phyloP scores from a whole-genome alignment of 352 stramenopile genomes.

The Globisporangium alternatum region DNA sequence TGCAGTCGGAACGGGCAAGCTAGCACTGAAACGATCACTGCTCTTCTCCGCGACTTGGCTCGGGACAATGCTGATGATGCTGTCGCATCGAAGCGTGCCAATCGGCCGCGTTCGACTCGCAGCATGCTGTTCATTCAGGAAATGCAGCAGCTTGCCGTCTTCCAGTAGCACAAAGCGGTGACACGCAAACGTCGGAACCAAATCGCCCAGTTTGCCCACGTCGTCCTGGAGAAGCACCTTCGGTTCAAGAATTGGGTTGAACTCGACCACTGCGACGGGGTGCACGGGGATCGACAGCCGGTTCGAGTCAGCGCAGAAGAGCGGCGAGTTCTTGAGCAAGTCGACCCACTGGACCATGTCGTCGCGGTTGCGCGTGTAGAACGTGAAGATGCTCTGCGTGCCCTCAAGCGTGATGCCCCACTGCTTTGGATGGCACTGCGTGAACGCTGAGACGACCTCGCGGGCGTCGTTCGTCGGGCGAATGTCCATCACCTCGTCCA shows the following conservation, averaged over 20 bases:
- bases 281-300: slow-evolving; percentile 81
- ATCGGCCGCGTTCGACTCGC: slow-evolving; percentile 66
- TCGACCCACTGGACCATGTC: slow-evolving; percentile 87
- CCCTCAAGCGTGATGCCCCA: slow-evolving; percentile 84
- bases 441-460: slow-evolving; percentile 72
- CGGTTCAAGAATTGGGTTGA: slow-evolving; percentile 62
- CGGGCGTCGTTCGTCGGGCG: slow-evolving; percentile 78
- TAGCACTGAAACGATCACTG: slow-evolving; percentile 46
- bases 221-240: slow-evolving; percentile 68
- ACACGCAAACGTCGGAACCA: slow-evolving; percentile 60
- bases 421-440: slow-evolving; percentile 83
- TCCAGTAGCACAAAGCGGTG: slow-evolving; percentile 76
- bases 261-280: slow-evolving; percentile 72
- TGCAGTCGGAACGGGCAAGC: slow-evolving; percentile 25
- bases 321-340: slow-evolving; percentile 82
- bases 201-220: slow-evolving; percentile 74
- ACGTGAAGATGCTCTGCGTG: slow-evolving; percentile 81
- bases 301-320: slow-evolving; percentile 55
- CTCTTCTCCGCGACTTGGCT: slow-evolving; percentile 55
- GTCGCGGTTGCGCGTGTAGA: slow-evolving; percentile 72
- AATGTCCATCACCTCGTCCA: slow-evolving; percentile 85
- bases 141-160: slow-evolving; percentile 83
- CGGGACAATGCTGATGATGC: slow-evolving; percentile 75
- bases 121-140: slow-evolving; percentile 50
- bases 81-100: slow-evolving; percentile 74